Conservation (phyloP, 139 green algal genomes). For the Pseudopediastrum boryanum region DNA sequence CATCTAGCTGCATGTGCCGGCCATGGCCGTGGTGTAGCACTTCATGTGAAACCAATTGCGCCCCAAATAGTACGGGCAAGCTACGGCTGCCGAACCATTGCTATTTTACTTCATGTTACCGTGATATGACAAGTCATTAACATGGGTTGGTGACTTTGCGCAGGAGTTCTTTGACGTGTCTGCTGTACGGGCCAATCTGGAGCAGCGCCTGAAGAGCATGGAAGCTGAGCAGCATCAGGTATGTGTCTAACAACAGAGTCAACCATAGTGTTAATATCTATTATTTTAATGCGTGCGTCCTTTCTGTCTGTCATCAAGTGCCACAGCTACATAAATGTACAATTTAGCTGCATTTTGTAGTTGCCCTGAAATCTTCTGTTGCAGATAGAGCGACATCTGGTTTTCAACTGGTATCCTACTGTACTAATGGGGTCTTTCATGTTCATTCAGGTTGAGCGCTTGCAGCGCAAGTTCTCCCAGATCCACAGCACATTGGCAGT, state of each 20-base stretch:
- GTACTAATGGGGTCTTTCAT: slow-evolving; percentile 33
- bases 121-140: neutral
- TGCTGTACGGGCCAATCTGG: slow-evolving; percentile 69
- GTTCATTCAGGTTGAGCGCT: slow-evolving; percentile 77
- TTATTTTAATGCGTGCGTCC: neutral
- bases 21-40: neutral
- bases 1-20: neutral
- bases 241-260: neutral
- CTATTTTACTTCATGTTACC: neutral
- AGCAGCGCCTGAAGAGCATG: slow-evolving; percentile 64
- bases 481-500: slow-evolving; percentile 87
- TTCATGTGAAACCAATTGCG: neutral
- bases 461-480: slow-evolving; percentile 89
- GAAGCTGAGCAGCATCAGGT: slow-evolving; percentile 51
- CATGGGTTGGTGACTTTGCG: neutral
- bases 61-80: neutral
- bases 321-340: neutral
- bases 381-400: neutral
- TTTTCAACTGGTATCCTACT: neutral
- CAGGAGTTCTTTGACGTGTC: slow-evolving; percentile 77
- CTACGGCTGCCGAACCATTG: neutral
- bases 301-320: neutral
- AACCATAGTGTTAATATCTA: neutral
- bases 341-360: neutral
- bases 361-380: neutral